These are phyloP conservation scores for Diaporthe ampelina DNA, from an alignment of 2,329 filamentous ascomycete genomes.

Conservation along the genomic window DNA sequence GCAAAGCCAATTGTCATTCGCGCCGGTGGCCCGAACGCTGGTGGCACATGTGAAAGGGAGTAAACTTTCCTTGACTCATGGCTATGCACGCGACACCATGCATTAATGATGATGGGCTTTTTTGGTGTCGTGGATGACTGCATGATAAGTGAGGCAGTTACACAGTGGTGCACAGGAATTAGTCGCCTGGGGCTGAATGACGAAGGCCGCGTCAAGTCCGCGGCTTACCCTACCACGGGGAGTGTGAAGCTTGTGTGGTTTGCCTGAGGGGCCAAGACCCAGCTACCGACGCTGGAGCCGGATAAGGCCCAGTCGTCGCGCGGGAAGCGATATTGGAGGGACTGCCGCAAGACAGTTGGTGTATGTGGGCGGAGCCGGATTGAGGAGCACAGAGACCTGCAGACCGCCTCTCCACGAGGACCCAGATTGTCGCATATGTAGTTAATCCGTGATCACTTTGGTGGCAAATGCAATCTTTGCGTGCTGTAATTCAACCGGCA, in stretches of 20 bases:
- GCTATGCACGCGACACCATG: background rate
- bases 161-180: background rate
- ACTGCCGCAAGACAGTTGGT: constrained; percentile 17
- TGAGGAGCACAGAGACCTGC: constrained; percentile 12
- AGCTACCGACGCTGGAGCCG: constrained; percentile 6
- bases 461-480: constrained; percentile 7
- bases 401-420: constrained; percentile 19
- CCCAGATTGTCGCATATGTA: constrained; percentile 16
- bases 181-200: constrained; percentile 11
- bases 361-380: constrained; percentile 19
- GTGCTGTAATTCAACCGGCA: background rate
- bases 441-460: background rate
- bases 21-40: constrained; percentile 14
- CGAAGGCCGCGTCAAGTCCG: constrained; percentile 7
- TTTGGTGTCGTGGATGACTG: constrained; percentile 8
- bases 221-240: background rate
- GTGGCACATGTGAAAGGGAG: constrained; percentile 32
- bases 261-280: constrained; percentile 14
- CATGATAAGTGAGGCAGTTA: background rate
- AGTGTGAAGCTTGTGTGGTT: constrained; percentile 20
- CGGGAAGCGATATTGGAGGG: constrained; percentile 14
- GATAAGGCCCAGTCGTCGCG: constrained; percentile 2
- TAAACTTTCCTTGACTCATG: constrained; percentile 34
- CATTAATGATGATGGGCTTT: constrained; percentile 10
- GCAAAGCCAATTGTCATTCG: constrained; percentile 16